These are phyloP conservation scores for Tetrapyrgos nigripes DNA, from an alignment of 1,284 basidiomycete species.

Conservation along the genomic window DNA sequence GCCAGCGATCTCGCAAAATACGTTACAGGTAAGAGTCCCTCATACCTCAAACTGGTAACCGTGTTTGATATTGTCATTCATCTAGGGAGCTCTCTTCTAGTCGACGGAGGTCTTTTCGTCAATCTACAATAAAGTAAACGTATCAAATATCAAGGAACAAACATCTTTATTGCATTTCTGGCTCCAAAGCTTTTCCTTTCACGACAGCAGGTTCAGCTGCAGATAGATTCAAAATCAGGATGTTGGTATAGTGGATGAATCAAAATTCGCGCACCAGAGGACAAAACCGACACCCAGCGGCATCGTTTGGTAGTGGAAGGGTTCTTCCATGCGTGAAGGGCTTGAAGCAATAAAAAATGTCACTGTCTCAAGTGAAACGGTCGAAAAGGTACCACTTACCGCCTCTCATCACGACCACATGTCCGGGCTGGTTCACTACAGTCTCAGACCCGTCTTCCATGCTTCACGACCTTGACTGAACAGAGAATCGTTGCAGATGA, in stretches of 20 bases:
- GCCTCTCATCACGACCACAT: constrained; percentile 63
- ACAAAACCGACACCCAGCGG: constrained; percentile 59
- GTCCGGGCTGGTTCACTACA: constrained; percentile 60
- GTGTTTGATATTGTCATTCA: not conserved
- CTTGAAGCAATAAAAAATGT: not conserved
- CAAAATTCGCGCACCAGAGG: constrained; percentile 35
- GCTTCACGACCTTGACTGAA: constrained; percentile 25
- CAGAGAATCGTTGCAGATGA: not conserved
- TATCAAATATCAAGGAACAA: not conserved
- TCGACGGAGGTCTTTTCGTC: constrained; percentile 82
- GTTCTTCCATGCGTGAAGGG: constrained; percentile 65
- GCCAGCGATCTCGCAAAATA: constrained; percentile 80
- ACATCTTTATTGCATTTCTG: constrained; percentile 25
- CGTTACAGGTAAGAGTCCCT: constrained; percentile 60
- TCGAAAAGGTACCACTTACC: too few relatives aligned
- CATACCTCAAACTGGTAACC: not conserved
- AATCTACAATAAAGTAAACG: constrained; percentile 66
- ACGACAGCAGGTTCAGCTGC: constrained; percentile 56
- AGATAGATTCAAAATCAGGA: not conserved
- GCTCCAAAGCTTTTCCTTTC: constrained; percentile 46
- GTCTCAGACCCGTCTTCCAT: constrained; percentile 64
- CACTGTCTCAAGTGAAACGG: not conserved
- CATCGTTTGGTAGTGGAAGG: constrained; percentile 53
- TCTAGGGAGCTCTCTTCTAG: constrained; percentile 59
- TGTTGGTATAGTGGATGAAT: not conserved